phyloP scores from a whole-genome alignment of 257 asterid genomes.

The Penstemon barbatus region DNA sequence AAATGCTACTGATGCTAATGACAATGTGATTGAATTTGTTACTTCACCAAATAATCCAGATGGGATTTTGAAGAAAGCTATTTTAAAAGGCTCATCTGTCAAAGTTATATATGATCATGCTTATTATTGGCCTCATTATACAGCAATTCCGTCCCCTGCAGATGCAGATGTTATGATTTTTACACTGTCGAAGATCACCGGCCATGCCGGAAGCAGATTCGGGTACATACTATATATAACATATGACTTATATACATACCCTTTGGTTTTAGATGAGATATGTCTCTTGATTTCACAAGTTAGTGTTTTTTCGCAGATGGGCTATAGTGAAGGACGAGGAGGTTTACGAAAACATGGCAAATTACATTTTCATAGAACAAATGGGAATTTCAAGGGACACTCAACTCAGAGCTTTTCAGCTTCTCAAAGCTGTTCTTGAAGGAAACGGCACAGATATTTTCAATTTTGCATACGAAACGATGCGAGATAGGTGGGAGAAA shows the following conservation, averaged over 20 bases:
- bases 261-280: no score
- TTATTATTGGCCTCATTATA: constrained; percentile 61
- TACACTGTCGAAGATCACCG: constrained; percentile 59
- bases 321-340: constrained; percentile 58
- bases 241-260: neutral
- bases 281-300: neutral
- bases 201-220: constrained; percentile 64
- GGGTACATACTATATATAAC: constrained; percentile 33
- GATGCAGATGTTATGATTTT: constrained; percentile 59
- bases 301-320: constrained; percentile 48
- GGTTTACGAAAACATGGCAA: constrained; percentile 44
- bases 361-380: constrained; percentile 36
- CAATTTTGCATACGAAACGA: constrained; percentile 43
- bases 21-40: constrained; percentile 48
- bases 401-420: constrained; percentile 66
- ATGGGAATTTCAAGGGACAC: constrained; percentile 58
- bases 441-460: constrained; percentile 48
- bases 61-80: constrained; percentile 38
- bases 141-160: constrained; percentile 50
- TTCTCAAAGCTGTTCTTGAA: constrained; percentile 40
- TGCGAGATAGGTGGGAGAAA: constrained; percentile 63
- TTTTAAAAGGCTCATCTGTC: constrained; percentile 29
- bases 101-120: constrained; percentile 46
- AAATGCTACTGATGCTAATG: constrained; percentile 13
- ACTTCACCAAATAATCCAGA: constrained; percentile 72